Percentiles rank a stretch among this genome's conserved stretches.
Evolutionary conservation across 1,284 basidiomycete species (phyloP).

Genomic region (Pseudozyma sp.): DNA sequence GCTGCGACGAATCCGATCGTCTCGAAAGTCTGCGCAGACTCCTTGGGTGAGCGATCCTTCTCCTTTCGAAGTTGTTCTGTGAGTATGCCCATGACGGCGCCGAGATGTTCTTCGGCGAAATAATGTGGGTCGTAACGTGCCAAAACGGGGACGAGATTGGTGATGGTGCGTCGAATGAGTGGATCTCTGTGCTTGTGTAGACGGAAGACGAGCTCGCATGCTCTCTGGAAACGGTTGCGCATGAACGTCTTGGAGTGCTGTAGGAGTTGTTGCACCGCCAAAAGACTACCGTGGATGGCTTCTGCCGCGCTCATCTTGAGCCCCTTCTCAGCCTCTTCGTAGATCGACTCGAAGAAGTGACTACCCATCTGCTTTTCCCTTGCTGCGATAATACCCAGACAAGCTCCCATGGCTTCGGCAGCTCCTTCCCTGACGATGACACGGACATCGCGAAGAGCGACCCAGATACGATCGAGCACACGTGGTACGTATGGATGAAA

Average conservation of each 20-base stretch:
- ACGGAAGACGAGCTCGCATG: constrained; percentile 91
- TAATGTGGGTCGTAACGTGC: constrained; percentile 67
- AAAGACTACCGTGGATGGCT: constrained; percentile 89
- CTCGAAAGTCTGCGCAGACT: constrained; percentile 76
- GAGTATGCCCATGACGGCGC: constrained; percentile 58
- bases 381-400: constrained; percentile 65
- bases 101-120: constrained; percentile 66
- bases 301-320: constrained; percentile 83
- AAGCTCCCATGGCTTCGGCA: constrained; percentile 67
- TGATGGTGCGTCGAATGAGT: constrained; percentile 77
- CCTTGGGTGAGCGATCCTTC: constrained; percentile 58
- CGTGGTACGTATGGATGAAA: constrained; percentile 66
- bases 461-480: constrained; percentile 67
- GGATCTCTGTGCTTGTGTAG: constrained; percentile 90
- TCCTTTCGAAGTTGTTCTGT: constrained; percentile 61
- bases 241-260: constrained; percentile 96
- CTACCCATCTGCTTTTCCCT: constrained; percentile 68
- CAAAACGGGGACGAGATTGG: constrained; percentile 63
- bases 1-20: constrained; percentile 95
- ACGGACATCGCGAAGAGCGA: constrained; percentile 64
- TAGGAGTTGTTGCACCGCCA: constrained; percentile 91
- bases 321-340: constrained; percentile 88
- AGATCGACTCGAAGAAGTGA: constrained; percentile 65
- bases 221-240: constrained; percentile 87
- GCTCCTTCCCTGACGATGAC: constrained; percentile 66